Conservation (phyloP, 164 flowering plant species). For the Chimonanthus praecox region DNA sequence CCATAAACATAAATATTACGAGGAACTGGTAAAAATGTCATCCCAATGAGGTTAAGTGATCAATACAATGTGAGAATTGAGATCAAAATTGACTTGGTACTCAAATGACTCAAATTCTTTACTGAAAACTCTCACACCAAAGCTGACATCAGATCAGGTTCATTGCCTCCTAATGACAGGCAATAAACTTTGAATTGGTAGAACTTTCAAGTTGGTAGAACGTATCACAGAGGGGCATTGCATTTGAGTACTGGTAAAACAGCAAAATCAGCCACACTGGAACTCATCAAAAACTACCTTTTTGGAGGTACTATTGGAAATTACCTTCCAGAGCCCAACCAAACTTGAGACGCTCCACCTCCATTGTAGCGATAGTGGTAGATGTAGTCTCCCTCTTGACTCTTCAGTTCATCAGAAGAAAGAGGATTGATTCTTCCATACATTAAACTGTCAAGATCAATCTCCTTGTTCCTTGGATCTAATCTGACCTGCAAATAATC, state of each 20-base stretch:
- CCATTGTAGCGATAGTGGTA: constrained; percentile 91
- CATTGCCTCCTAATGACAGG: too few relatives aligned
- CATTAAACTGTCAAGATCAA: constrained; percentile 75
- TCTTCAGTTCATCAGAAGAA: constrained; percentile 72
- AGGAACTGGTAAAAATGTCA: too few relatives aligned
- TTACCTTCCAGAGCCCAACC: constrained; percentile 94
- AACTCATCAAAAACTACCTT: background rate
- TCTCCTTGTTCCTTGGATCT: constrained; percentile 88
- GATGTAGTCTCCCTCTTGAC: constrained; percentile 85
- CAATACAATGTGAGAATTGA: too few relatives aligned
- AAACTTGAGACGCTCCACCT: constrained; percentile 98
- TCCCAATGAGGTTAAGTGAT: too few relatives aligned
- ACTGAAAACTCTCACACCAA: background rate
- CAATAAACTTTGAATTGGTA: too few relatives aligned
- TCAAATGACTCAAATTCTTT: background rate
- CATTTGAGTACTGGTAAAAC: background rate
- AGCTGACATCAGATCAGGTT: background rate
- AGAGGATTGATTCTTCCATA: constrained; percentile 45
- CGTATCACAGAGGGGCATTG: background rate
- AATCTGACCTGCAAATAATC: constrained; percentile 64
- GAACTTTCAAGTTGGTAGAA: background rate
- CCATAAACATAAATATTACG: too few relatives aligned
- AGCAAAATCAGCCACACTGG: background rate
- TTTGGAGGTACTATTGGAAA: background rate
- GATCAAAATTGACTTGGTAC: background rate